Base-by-base conservation (phyloP, 2,329 filamentous ascomycete genomes). In the Epichloe uncinata region DNA sequence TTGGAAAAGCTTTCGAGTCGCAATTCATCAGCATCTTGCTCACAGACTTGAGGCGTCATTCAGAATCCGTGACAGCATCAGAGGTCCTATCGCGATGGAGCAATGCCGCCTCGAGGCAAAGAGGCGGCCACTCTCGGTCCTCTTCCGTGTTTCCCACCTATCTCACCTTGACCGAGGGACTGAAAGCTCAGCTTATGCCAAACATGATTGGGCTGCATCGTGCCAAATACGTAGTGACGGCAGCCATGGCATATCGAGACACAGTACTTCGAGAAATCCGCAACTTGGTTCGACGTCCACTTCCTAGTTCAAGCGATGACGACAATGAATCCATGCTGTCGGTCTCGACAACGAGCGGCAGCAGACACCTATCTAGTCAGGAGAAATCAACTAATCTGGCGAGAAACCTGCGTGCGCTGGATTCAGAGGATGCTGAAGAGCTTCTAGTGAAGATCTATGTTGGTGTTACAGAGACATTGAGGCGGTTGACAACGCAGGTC, bases 271-370 rank as follows among this genome's bases (percentile, higher is more conserved):
- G 86, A 46, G 93, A 98, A 65, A 84, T 97, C 63, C 85, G 91
- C 58, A 82, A 79, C 35, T 72, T 97, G 45, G 91, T 98, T 46
- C 79, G 89, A 49, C 80, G 82, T 51, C 85, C 91, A 22, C 73
- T 98, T 38, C 93, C 93, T 0, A 95, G 89, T 61, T 95, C 91
- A 11, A 93, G 81, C 58, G 93, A 98, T 53, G 91, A 97, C 57
- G 93, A 98, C 62, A 87, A 84, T 53, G 87, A 93, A 63, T 95
- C 89, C 0, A 84, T 91, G 70, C 82, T 91, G 67, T 90, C 90
- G 1, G 77, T 82, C 0, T 94, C 90, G 3, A 96, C 91, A 1
- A 72, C 80, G 49, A 77, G 78, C 53, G 79, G 80, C 41, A 83
- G 82, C 30, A 78, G 78, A 52, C 78, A 82, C 54, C 70, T 83